These are phyloP conservation scores for Myxozyma melibiosi DNA, from an alignment of 805 yeast genomes.

Conservation along the genomic window DNA sequence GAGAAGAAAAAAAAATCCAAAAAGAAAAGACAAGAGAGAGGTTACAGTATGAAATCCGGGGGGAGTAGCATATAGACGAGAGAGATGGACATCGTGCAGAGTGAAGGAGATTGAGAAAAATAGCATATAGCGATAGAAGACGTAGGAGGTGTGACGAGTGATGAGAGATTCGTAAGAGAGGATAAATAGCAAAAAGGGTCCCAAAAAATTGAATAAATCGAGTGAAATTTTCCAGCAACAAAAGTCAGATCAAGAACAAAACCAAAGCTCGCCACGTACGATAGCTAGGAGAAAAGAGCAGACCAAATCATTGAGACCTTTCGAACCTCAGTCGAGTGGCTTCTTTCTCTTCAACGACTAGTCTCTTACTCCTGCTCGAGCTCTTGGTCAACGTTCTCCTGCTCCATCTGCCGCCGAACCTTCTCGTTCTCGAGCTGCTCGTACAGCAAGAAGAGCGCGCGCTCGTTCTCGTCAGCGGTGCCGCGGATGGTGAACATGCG, in stretches of 20 bases:
- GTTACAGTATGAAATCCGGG: too few relatives aligned
- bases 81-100: too few relatives aligned
- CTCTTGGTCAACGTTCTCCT: slow-evolving; percentile 18
- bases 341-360: not conserved
- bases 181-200: not conserved
- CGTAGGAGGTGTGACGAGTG: too few relatives aligned
- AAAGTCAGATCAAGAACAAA: too few relatives aligned
- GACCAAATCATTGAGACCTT: not conserved
- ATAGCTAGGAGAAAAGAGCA: not conserved
- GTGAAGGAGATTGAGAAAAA: too few relatives aligned
- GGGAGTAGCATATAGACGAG: too few relatives aligned
- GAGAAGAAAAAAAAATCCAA: not conserved
- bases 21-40: not conserved
- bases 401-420: slow-evolving; percentile 43
- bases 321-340: too few relatives aligned
- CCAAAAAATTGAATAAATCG: not conserved
- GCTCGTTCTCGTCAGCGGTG: slow-evolving; percentile 54
- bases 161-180: too few relatives aligned
- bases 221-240: not conserved
- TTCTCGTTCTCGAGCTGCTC: slow-evolving; percentile 62
- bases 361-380: slow-evolving; percentile 2
- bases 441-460: slow-evolving; percentile 57
- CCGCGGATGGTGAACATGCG: slow-evolving; percentile 76
- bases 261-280: too few relatives aligned
- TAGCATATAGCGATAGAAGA: too few relatives aligned